Percentiles rank a stretch among this genome's conserved stretches.
Evolutionary conservation across 306 rosid genomes (phyloP).

Genomic region (Acacia acuminata): DNA sequence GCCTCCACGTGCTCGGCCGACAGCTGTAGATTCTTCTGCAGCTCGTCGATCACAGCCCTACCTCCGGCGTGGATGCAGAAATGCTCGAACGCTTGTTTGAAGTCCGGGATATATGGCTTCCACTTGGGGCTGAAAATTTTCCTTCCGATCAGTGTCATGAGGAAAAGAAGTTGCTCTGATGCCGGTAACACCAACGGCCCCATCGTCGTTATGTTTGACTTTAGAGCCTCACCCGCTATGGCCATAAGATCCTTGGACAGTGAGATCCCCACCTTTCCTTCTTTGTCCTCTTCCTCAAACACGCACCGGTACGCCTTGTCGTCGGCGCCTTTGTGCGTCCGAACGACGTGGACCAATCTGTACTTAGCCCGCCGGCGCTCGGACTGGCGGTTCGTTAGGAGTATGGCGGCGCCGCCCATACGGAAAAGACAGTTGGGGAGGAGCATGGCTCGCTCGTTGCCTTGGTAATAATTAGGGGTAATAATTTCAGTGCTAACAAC

Average conservation of each 20-base stretch:
- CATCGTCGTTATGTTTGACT: constrained; percentile 88
- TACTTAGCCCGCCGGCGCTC: constrained; percentile 71
- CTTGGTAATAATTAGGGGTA: constrained; percentile 88
- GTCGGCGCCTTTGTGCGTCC: constrained; percentile 85
- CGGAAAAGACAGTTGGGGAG: constrained; percentile 90
- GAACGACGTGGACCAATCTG: constrained; percentile 69
- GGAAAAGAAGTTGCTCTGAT: constrained; percentile 86
- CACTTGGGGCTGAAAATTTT: constrained; percentile 82
- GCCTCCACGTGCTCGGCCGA: constrained; percentile 93
- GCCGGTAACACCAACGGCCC: constrained; percentile 97
- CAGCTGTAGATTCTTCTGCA: constrained; percentile 92
- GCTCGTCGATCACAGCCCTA: constrained; percentile 86
- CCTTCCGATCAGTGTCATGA: constrained; percentile 71
- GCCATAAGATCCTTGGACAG: constrained; percentile 93
- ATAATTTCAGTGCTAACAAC: constrained; percentile 89
- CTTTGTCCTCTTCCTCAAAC: constrained; percentile 77
- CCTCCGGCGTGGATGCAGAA: constrained; percentile 98
- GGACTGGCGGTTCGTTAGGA: constrained; percentile 60
- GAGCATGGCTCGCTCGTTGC: constrained; percentile 94
- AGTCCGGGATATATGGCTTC: constrained; percentile 97
- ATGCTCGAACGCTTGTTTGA: constrained; percentile 91
- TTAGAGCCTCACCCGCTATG: constrained; percentile 92
- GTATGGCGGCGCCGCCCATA: constrained; percentile 94
- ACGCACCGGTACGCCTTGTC: constrained; percentile 85
- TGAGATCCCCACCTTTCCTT: constrained; percentile 83